Base-by-base conservation (phyloP, 805 yeast genomes). In the Candida parachauliodes region DNA sequence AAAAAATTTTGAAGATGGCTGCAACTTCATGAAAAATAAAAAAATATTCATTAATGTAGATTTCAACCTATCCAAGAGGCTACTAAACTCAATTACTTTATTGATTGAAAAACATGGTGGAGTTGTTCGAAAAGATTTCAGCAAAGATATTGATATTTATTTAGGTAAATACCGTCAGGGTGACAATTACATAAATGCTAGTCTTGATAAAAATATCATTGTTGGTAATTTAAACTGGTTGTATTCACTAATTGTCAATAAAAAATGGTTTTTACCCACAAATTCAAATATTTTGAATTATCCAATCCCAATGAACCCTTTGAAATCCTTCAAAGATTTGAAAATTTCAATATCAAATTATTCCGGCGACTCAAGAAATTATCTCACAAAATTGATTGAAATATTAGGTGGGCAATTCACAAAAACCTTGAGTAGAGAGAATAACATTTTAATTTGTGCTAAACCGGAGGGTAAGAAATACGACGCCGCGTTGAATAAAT, bases 361-460 rank as follows among this genome's bases (percentile, higher is more conserved):
- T 52, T 75, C 83, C 16, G 97, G 97, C 0, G 93, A 84, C 51
- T 84, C 95, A 1, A 64, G 98, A 29, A 62, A 67, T 26, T 91
- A 87, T 49, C 60, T 93, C 24, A 78, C 80, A 37, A 69, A 69
- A 32, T 62, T 91, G 9, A 76, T 83, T 3, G 66, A 67, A 15
- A 68, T 82, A 0, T 54, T 87, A 50, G 97, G 98, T 2, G 97
- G 91, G 0, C 60, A 60, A 0, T 87, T 83, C 55, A 81, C 95
- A 1, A 76, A 75, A 37, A 76, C 84, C 0, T 60, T 84, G 34
- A 79, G 80, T 15, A 70, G 69, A 33, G 70, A 71, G 8, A 86
- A 87, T 48, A 81, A 94, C 4, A 86, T 79, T 54, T 65, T 91
- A 22, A 70, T 91, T 3, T 77, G 86, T 2, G 82, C 88, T 0